phyloP scores from a whole-genome alignment of 2,329 filamentous ascomycete genomes.

The Hyphodiscus sp. region DNA sequence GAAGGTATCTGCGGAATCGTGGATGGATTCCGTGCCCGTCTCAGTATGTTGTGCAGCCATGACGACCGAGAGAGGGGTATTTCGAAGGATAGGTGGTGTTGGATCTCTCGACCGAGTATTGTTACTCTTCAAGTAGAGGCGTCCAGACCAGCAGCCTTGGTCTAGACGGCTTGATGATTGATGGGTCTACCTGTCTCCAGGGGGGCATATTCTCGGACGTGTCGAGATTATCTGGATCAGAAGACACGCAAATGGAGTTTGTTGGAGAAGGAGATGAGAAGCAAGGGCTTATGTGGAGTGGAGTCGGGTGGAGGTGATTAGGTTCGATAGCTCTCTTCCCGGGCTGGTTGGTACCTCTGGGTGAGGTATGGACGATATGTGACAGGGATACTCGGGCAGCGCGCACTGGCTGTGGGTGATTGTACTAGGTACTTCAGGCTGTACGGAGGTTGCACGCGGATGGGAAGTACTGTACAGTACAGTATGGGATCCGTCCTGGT shows the following conservation, averaged over 20 bases:
- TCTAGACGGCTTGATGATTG: slow-evolving; percentile 18
- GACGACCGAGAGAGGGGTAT: background rate
- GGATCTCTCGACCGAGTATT: background rate
- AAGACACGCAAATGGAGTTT: background rate
- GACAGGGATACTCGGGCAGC: background rate
- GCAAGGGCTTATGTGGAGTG: slow-evolving; percentile 7
- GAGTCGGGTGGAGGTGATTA: background rate
- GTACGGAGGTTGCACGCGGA: background rate
- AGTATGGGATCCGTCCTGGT: background rate
- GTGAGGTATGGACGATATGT: background rate
- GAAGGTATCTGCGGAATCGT: slow-evolving; percentile 24
- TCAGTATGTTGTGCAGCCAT: slow-evolving; percentile 13
- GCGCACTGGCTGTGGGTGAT: background rate
- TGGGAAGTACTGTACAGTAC: background rate
- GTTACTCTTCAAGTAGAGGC: background rate
- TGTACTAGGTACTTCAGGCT: background rate
- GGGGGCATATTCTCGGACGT: slow-evolving; percentile 26
- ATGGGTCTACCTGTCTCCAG: slow-evolving; percentile 12
- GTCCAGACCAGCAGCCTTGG: slow-evolving; percentile 16
- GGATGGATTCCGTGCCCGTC: slow-evolving; percentile 20
- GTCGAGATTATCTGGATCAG: background rate
- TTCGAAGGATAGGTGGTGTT: background rate
- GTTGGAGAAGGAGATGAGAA: background rate
- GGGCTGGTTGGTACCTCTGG: background rate
- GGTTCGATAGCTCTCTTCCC: background rate